These are phyloP conservation scores for Hypomyces rosellus DNA, from an alignment of 2,329 filamentous ascomycete genomes.

Conservation along the genomic window DNA sequence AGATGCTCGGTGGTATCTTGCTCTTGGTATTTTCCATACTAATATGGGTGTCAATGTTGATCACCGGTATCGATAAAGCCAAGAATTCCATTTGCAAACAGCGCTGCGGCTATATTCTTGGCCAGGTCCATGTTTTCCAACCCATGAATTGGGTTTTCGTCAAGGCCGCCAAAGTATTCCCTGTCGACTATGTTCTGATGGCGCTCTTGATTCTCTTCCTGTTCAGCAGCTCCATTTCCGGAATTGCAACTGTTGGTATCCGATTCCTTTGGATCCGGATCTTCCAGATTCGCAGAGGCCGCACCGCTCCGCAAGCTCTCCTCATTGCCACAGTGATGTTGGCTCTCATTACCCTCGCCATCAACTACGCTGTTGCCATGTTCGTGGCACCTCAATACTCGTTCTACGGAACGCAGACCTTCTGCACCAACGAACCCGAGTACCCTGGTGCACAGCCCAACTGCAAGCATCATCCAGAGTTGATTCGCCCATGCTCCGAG, in stretches of 20 bases:
- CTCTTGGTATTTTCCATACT: slow-evolving; percentile 68
- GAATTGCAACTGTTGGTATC: slow-evolving; percentile 81
- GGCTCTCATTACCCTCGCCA: slow-evolving; percentile 79
- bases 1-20: slow-evolving; percentile 76
- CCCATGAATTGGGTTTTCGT: slow-evolving; percentile 82
- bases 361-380: slow-evolving; percentile 91
- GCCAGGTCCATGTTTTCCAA: slow-evolving; percentile 84
- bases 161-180: slow-evolving; percentile 74
- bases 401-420: slow-evolving; percentile 89
- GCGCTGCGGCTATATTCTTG: slow-evolving; percentile 87
- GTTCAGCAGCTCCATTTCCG: slow-evolving; percentile 81
- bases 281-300: slow-evolving; percentile 83
- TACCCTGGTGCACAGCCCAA: slow-evolving; percentile 63
- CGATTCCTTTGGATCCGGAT: slow-evolving; percentile 93
- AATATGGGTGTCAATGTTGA: slow-evolving; percentile 86
- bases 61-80: slow-evolving; percentile 93
- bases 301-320: slow-evolving; percentile 86
- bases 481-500: slow-evolving; percentile 80
- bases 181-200: slow-evolving; percentile 88
- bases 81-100: slow-evolving; percentile 90
- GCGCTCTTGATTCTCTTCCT: slow-evolving; percentile 77
- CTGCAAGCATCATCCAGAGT: slow-evolving; percentile 63
- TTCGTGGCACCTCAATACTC: slow-evolving; percentile 94
- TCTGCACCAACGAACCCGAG: slow-evolving; percentile 67
- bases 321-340: slow-evolving; percentile 87